Base-by-base conservation (phyloP, 345 rosid species). In the Heritiera fomes region DNA sequence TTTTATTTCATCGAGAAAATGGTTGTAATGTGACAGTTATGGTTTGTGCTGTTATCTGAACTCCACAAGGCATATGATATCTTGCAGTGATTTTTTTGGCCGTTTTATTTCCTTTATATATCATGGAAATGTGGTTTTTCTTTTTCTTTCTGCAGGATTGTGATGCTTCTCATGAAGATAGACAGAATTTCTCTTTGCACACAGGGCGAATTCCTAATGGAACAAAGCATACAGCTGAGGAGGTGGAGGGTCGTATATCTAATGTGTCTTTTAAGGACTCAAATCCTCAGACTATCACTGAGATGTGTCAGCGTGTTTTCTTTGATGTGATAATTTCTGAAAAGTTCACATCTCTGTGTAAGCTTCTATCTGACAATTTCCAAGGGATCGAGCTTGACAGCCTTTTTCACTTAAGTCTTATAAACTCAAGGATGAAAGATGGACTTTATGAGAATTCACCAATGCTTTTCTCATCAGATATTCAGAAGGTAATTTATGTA, bases 391-490 rank as follows among this genome's bases (percentile, higher is more conserved):
- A 87, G 85, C 71, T 83, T 67, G 95, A 89, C 75, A 83, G 81
- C 46, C 46, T 96, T 74, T 77, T 87, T 20, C 80, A 88, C 85
- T 86, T 90, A 71, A 84, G 71, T 80, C 71, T 81, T 71, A 84
- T 96, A 87, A 81, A 92, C 82, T 79, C 82, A 71, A 90, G 90
- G 86, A 91, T 92, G 98, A 91, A 87, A 81, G 89, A 88, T 40
- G 98, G 98, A 83, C 83, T 79, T 55, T 96, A 96, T 88, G 98
- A 90, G 73, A 40, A 18, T 20, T 87, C 90, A 10, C 98, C 94
- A 70, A 10, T 52, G 79, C 94, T 87, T 73, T 90, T 96, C 82
- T 77, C 79, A 73, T 77, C 84, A 5, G 97, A 96, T 88, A 78
- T 94, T 75, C 87, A 84, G 77, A 87, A 82, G 98, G 99, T 96